These are phyloP conservation scores for Thelonectria discophora DNA, from an alignment of 2,329 filamentous ascomycete genomes.

Conservation along the genomic window DNA sequence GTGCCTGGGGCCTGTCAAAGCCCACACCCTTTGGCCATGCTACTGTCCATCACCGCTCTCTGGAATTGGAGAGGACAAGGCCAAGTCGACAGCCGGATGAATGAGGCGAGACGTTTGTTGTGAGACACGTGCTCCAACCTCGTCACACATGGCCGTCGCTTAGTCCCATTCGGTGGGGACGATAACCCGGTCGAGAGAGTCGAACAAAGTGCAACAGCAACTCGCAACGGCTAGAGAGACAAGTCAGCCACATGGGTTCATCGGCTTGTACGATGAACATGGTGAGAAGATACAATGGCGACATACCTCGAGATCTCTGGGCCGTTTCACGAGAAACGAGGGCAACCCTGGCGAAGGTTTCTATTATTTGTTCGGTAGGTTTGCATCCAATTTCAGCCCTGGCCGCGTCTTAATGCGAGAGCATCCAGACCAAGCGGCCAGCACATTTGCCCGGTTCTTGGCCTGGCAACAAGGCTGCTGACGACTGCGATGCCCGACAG, in stretches of 20 bases:
- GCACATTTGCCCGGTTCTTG: conserved; percentile 3
- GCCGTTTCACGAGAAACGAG: conserved; percentile 7
- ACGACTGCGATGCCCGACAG: not conserved
- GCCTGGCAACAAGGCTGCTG: conserved; percentile 6
- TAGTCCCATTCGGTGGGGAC: conserved; percentile 7
- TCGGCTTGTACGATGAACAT: not conserved
- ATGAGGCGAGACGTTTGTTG: conserved; percentile 18
- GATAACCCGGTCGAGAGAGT: conserved; percentile 11
- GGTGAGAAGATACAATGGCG: conserved; percentile 1
- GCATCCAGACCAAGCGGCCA: not conserved
- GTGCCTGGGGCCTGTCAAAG: conserved; percentile 27
- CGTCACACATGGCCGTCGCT: conserved; percentile 16
- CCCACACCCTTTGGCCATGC: conserved; percentile 33
- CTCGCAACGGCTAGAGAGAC: conserved; percentile 8
- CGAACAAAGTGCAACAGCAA: conserved; percentile 5
- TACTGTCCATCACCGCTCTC: conserved; percentile 39
- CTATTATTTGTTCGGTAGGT: not conserved
- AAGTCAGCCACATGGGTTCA: conserved; percentile 12
- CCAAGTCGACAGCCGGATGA: conserved; percentile 8
- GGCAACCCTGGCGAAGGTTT: not conserved
- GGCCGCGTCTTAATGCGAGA: conserved; percentile 1
- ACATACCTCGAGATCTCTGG: conserved; percentile 3
- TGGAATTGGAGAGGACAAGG: conserved; percentile 23
- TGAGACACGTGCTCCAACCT: conserved; percentile 24
- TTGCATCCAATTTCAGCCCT: not conserved